Evolutionary conservation across 345 rosid genomes (phyloP).

Genomic region (Geranium brycei): DNA sequence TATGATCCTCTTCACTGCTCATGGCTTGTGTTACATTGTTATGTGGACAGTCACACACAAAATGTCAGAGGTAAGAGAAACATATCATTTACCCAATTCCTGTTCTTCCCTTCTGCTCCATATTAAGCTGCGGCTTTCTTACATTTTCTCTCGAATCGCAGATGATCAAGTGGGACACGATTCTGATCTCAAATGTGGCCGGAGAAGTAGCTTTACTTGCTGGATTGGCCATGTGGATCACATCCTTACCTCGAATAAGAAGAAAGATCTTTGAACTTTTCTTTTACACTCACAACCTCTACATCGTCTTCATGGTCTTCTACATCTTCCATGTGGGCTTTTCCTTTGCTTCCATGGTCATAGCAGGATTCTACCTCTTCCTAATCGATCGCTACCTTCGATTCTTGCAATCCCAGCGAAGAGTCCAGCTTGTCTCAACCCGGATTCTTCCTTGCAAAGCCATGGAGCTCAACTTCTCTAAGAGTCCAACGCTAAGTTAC

Average conservation of each 20-base stretch:
- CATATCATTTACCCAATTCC: no score
- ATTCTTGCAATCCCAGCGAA: slow-evolving; percentile 39
- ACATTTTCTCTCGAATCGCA: slow-evolving; percentile 2
- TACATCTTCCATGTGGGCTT: slow-evolving; percentile 42
- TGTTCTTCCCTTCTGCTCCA: no score
- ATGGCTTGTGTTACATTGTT: slow-evolving; percentile 26
- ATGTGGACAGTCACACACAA: slow-evolving; percentile 22
- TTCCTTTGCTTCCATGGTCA: slow-evolving; percentile 27
- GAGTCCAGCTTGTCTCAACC: slow-evolving; percentile 26
- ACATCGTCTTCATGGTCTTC: slow-evolving; percentile 35
- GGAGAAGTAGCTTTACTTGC: slow-evolving; percentile 37
- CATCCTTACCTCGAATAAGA: slow-evolving; percentile 27
- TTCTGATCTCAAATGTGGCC: slow-evolving; percentile 30
- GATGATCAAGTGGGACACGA: slow-evolving; percentile 34
- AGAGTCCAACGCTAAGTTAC: slow-evolving; percentile 44
- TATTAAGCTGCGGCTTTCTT: not conserved
- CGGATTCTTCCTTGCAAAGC: slow-evolving; percentile 33
- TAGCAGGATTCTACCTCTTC: slow-evolving; percentile 55
- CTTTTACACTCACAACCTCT: slow-evolving; percentile 48
- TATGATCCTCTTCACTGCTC: slow-evolving; percentile 27
- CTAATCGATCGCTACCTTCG: slow-evolving; percentile 39
- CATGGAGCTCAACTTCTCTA: slow-evolving; percentile 44
- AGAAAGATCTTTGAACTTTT: slow-evolving; percentile 45
- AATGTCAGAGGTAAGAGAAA: slow-evolving; percentile 19
- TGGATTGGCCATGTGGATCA: slow-evolving; percentile 40